phyloP scores from a whole-genome alignment of 495 filamentous ascomycete species.

The Aspergillus kassunensis region DNA sequence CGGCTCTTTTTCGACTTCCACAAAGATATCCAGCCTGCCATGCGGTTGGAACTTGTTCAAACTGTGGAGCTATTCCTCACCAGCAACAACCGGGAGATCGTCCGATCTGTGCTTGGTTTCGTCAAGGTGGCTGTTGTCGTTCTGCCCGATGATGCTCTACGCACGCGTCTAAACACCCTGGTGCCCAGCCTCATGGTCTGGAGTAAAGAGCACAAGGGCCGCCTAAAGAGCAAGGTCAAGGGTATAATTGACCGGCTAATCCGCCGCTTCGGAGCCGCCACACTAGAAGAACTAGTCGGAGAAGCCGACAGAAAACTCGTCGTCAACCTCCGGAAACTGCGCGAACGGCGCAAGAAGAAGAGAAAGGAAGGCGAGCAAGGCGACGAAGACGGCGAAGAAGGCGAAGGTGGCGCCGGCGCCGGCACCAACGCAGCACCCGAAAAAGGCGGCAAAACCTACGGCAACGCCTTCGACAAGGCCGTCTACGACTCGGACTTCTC shows the following conservation, averaged over 20 bases:
- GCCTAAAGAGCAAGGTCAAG: conserved; percentile 94
- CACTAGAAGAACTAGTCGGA: conserved; percentile 65
- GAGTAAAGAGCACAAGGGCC: conserved; percentile 96
- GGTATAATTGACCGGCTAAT: conserved; percentile 93
- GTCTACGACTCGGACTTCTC: conserved; percentile 87
- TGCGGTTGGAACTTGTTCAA: conserved; percentile 75
- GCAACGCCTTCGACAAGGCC: conserved; percentile 92
- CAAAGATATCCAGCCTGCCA: conserved; percentile 47
- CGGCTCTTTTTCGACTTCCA: conserved; percentile 88
- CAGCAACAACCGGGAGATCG: conserved; percentile 92
- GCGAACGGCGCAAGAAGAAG: conserved; percentile 80
- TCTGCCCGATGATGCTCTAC: conserved; percentile 70
- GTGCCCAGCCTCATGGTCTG: conserved; percentile 90
- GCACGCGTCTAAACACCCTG: conserved; percentile 65
- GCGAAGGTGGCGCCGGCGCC: too few relatives aligned
- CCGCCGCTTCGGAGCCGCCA: conserved; percentile 77
- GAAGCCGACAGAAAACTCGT: conserved; percentile 87
- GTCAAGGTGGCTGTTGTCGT: conserved; percentile 92
- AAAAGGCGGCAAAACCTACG: conserved; percentile 47
- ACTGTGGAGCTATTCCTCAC: conserved; percentile 94
- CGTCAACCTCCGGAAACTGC: conserved; percentile 87
- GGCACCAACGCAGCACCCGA: conserved; percentile 24
- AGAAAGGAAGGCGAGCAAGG: conserved; percentile 62
- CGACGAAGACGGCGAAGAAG: conserved; percentile 44
- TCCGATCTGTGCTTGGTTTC: conserved; percentile 87